A percentile compares a stretch with the other conserved stretches of the same genome.
These are phyloP conservation scores for Striga asiatica DNA, from an alignment of 257 asterid species.

Conservation along the genomic window DNA sequence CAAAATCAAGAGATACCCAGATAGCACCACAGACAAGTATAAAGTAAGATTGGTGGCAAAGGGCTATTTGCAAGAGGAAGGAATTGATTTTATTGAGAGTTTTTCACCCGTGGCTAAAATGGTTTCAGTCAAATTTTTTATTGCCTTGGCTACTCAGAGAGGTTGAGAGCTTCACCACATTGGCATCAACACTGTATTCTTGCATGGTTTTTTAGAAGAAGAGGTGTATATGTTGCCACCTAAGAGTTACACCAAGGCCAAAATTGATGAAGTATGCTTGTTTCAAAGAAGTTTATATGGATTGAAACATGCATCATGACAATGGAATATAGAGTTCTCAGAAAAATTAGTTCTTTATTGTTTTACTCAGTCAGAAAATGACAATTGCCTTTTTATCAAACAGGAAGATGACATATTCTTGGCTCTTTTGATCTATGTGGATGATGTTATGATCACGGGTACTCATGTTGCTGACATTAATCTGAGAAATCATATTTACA, in stretches of 20 bases:
- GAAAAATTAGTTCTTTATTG: background rate
- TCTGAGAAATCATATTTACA: too few relatives aligned
- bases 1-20: background rate
- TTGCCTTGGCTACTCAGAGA: too few relatives aligned
- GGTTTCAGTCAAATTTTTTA: too few relatives aligned
- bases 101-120: background rate
- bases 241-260: too few relatives aligned
- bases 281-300: background rate
- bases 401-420: background rate
- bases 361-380: background rate
- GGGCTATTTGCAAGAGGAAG: background rate
- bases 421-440: too few relatives aligned
- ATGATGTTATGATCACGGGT: background rate
- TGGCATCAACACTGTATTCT: too few relatives aligned
- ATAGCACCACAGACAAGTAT: background rate
- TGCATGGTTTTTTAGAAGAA: background rate
- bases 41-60: background rate
- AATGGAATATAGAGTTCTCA: background rate
- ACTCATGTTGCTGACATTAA: background rate
- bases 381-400: too few relatives aligned
- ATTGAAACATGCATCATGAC: background rate
- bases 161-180: too few relatives aligned
- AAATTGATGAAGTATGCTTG: too few relatives aligned
- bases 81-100: background rate
- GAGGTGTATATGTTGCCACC: too few relatives aligned